Evolutionary conservation across 805 yeast genomes (phyloP), one percentile per base, ranked within the genome.

Genomic region (Wickerhamomyces queroliae): DNA sequence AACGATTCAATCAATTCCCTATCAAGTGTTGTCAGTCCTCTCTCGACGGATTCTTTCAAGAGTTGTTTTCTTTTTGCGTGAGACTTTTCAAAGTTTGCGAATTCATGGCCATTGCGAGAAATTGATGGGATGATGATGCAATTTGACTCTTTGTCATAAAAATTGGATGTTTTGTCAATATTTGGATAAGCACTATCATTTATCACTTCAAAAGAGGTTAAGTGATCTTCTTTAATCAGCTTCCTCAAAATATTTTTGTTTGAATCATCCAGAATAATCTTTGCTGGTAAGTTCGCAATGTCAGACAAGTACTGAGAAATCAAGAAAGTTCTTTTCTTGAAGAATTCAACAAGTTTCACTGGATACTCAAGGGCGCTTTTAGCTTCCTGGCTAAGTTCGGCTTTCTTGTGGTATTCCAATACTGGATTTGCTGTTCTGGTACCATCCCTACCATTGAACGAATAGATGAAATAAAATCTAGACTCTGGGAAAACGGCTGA

Each of bases 401-500:
- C 38, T 11, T 22, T 27, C 16, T 39, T 31, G 3, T 39, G 38
- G 4, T 41, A 16, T 5, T 37, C 33, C 5, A 47, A 13, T 11
- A 49, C 38, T 2, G 44, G 42, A 34, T 47, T 45, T 5, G 55
- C 54, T 13, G 51, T 38, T 35, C 58, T 52, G 2, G 55, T 48
- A 15, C 63, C 64, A 37, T 59, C 56, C n/a, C 63, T 61, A 5
- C 65, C 67, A 38, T 55, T 52, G 43, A 62, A 64, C 2, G 64
- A 61, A 43, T 52, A 50, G 27, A 59, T 50, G 48, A 59, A 64
- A 30, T 57, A 54, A 41, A 62, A 64, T 30, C 65, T 44, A 4
- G 56, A 54, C 40, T 64, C 68, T 9, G 67, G 60, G 38, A 61
- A 62, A 24, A 64, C 46, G 1, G 66, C 63, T 40, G 56, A 62